Percentiles rank a stretch among this genome's conserved stretches.
Conservation (phyloP, 202 grass and related monocot species). For the Saccharum hybrid region DNA sequence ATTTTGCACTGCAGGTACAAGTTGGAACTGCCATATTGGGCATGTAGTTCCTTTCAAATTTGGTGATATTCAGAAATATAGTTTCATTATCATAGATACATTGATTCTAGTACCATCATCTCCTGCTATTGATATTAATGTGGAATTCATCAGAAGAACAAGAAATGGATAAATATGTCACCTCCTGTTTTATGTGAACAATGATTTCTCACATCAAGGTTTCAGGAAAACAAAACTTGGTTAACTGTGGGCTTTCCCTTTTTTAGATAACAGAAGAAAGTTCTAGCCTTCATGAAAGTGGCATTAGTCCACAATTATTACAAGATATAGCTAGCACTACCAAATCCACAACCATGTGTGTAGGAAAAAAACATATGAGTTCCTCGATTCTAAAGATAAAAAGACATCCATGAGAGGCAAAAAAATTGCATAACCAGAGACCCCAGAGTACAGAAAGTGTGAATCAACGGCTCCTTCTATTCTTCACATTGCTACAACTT, state of each 20-base stretch:
- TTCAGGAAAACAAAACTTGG: not conserved
- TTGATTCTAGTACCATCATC: not conserved
- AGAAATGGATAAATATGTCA: not conserved
- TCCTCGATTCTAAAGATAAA: not conserved
- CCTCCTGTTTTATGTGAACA: not conserved
- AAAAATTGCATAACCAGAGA: not conserved
- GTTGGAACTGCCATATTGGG: not conserved
- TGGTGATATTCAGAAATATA: not conserved
- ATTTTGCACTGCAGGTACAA: not conserved
- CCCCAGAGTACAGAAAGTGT: not conserved
- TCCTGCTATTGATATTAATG: constrained; percentile 6
- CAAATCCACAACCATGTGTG: not conserved
- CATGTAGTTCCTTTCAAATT: not conserved
- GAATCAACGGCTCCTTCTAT: not conserved
- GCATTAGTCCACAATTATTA: not conserved
- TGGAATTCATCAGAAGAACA: not conserved
- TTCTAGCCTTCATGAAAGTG: constrained; percentile 2
- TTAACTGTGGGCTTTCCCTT: not conserved
- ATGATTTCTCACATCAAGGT: constrained; percentile 2
- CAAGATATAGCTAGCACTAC: not conserved
- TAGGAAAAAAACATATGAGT: not conserved
- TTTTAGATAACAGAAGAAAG: not conserved
- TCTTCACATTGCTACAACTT: not conserved
- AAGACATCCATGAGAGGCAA: not conserved
- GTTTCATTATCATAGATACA: not conserved